These are phyloP conservation scores for Xylariaceae sp. DNA, from an alignment of 2,329 filamentous ascomycete species.

Conservation along the genomic window DNA sequence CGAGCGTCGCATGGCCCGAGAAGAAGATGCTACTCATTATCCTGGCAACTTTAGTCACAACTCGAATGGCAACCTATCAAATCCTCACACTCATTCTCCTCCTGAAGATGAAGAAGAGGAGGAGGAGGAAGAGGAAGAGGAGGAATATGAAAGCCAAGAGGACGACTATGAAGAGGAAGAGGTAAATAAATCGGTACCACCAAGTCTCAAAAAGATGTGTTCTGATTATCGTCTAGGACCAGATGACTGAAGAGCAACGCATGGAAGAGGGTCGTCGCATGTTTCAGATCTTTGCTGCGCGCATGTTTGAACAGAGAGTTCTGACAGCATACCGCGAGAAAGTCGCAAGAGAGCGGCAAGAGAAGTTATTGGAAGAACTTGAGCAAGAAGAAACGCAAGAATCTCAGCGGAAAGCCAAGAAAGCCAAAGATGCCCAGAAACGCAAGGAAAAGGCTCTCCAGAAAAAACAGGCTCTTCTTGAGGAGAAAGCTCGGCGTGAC, in stretches of 20 bases:
- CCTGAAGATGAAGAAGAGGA: conserved; percentile 72
- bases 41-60: conserved; percentile 53
- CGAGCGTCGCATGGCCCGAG: conserved; percentile 92
- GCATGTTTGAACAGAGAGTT: conserved; percentile 98
- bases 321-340: conserved; percentile 97
- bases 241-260: conserved; percentile 95
- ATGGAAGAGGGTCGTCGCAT: conserved; percentile 98
- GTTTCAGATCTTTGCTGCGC: conserved; percentile 98
- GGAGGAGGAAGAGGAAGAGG: conserved; percentile 57
- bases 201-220: conserved; percentile 3
- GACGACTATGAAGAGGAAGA: conserved; percentile 77
- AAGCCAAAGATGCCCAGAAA: conserved; percentile 88
- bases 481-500: conserved; percentile 82
- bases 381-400: conserved; percentile 76
- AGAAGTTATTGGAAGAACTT: conserved; percentile 84
- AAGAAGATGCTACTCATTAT: conserved; percentile 75
- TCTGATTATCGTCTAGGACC: conserved; percentile 60
- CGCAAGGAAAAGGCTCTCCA: conserved; percentile 89
- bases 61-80: conserved; percentile 55
- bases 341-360: conserved; percentile 85
- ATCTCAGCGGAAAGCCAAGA: conserved; percentile 81
- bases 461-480: conserved; percentile 83
- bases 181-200: conserved; percentile 37
- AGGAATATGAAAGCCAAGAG: conserved; percentile 57
- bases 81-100: conserved; percentile 65